These are phyloP conservation scores for Primulina eburnea DNA, from an alignment of 257 asterid genomes.

Conservation along the genomic window DNA sequence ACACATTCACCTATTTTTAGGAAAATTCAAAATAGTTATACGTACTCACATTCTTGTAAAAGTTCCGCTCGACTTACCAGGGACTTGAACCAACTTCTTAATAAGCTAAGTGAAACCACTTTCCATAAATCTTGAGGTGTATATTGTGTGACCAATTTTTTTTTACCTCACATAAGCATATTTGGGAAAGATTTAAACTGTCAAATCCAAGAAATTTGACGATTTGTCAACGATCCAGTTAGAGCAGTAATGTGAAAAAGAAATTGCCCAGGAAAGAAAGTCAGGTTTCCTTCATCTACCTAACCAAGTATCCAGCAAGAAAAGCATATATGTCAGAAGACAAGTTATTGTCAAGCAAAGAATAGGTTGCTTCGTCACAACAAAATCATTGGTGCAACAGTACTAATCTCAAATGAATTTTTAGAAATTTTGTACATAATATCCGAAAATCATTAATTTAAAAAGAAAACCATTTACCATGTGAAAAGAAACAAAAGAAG, in stretches of 20 bases:
- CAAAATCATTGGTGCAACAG: no score
- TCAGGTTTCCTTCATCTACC: slow-evolving; percentile 36
- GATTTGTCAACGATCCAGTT: background rate
- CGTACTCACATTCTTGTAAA: no score
- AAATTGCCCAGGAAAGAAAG: slow-evolving; percentile 17
- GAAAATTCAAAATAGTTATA: no score
- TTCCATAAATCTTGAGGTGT: slow-evolving; percentile 18
- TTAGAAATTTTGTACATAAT: background rate
- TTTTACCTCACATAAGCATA: background rate
- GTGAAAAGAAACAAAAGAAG: background rate
- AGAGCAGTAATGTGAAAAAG: slow-evolving; percentile 9
- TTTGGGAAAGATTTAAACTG: background rate
- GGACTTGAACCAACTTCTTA: background rate
- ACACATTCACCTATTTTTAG: no score
- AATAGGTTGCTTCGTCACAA: slow-evolving; percentile 25
- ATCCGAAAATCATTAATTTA: background rate
- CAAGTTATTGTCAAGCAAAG: slow-evolving; percentile 36
- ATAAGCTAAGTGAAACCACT: slow-evolving; percentile 16
- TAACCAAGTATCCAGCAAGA: slow-evolving; percentile 35
- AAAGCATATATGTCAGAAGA: slow-evolving; percentile 33
- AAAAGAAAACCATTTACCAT: slow-evolving; percentile 1
- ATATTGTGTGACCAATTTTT: slow-evolving; percentile 5
- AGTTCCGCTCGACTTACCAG: no score
- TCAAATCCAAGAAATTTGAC: slow-evolving; percentile 19
- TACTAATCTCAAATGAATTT: no score